Evolutionary conservation across 2,329 filamentous ascomycete genomes (phyloP).

Genomic region (Ceratocystiopsis minuta): DNA sequence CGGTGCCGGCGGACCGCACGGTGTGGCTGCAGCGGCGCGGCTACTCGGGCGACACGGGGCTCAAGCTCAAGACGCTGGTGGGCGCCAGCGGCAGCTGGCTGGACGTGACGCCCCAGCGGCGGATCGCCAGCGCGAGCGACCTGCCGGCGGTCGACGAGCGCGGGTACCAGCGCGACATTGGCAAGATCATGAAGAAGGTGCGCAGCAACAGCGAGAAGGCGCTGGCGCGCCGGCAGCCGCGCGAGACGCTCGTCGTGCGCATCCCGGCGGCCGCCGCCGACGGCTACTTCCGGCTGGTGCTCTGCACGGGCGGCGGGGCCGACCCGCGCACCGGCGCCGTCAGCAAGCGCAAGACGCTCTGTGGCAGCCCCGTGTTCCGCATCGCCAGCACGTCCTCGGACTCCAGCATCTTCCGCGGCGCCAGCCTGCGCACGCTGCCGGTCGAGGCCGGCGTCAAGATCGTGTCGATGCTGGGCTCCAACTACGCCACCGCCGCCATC

Average conservation of each 20-base stretch:
- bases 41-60: slow-evolving; percentile 49
- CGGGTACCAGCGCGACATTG: slow-evolving; percentile 49
- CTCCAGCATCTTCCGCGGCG: slow-evolving; percentile 42
- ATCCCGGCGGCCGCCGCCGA: slow-evolving; percentile 45
- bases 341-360: slow-evolving; percentile 38
- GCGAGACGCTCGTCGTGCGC: slow-evolving; percentile 46
- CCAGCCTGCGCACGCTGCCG: slow-evolving; percentile 45
- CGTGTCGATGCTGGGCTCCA: slow-evolving; percentile 29
- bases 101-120: slow-evolving; percentile 43
- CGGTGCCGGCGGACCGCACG: slow-evolving; percentile 37
- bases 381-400: slow-evolving; percentile 48
- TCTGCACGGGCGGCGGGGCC: slow-evolving; percentile 30
- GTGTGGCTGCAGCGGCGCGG: slow-evolving; percentile 53
- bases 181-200: slow-evolving; percentile 38
- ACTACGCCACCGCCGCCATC: slow-evolving; percentile 5
- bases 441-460: slow-evolving; percentile 45
- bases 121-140: slow-evolving; percentile 24
- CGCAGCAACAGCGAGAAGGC: slow-evolving; percentile 22
- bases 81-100: slow-evolving; percentile 44
- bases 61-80: slow-evolving; percentile 45
- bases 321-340: slow-evolving; percentile 5
- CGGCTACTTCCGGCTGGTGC: slow-evolving; percentile 50
- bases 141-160: slow-evolving; percentile 40
- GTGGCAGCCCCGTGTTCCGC: slow-evolving; percentile 48
- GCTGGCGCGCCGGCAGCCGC: slow-evolving; percentile 27